Conservation (phyloP, 2,329 filamentous ascomycete genomes). For the Aspergillus sojae region DNA sequence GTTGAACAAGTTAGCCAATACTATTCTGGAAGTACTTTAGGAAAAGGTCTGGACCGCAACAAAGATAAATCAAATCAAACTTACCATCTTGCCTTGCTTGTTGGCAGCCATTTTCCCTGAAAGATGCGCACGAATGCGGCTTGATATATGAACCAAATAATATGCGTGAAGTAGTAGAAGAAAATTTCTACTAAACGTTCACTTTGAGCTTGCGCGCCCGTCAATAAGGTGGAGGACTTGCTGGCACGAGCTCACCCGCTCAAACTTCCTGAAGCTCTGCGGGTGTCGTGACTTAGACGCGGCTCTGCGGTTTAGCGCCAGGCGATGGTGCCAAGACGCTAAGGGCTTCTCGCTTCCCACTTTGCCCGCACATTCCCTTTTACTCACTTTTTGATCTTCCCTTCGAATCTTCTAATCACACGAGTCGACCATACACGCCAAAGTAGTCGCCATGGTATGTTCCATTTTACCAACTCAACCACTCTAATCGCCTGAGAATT, state of each 20-base stretch:
- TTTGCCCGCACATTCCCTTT: conserved; percentile 40
- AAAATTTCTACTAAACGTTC: conserved; percentile 19
- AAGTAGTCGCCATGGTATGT: conserved; percentile 54
- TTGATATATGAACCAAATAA: conserved; percentile 35
- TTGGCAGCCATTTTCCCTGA: conserved; percentile 63
- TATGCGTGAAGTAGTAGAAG: conserved; percentile 27
- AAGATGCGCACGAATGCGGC: conserved; percentile 51
- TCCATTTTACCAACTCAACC: conserved; percentile 11
- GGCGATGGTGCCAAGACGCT: conserved; percentile 35
- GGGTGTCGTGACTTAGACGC: conserved; percentile 20
- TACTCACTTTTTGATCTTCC: conserved; percentile 33
- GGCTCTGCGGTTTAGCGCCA: conserved; percentile 30
- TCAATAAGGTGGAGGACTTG: conserved; percentile 6
- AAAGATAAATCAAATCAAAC: conserved; percentile 43
- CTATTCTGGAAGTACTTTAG: background rate
- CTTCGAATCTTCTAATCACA: conserved; percentile 34
- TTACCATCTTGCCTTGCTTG: conserved; percentile 99
- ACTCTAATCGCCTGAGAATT: background rate
- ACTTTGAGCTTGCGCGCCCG: conserved; percentile 18
- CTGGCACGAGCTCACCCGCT: conserved; percentile 17
- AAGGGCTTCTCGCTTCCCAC: conserved; percentile 41
- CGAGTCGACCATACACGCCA: conserved; percentile 43
- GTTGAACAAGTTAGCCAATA: conserved; percentile 55
- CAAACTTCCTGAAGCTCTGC: conserved; percentile 15
- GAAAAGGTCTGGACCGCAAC: conserved; percentile 5